Evolutionary conservation across 1,284 basidiomycete genomes (phyloP).

Genomic region (Pyrrhoderma noxium): DNA sequence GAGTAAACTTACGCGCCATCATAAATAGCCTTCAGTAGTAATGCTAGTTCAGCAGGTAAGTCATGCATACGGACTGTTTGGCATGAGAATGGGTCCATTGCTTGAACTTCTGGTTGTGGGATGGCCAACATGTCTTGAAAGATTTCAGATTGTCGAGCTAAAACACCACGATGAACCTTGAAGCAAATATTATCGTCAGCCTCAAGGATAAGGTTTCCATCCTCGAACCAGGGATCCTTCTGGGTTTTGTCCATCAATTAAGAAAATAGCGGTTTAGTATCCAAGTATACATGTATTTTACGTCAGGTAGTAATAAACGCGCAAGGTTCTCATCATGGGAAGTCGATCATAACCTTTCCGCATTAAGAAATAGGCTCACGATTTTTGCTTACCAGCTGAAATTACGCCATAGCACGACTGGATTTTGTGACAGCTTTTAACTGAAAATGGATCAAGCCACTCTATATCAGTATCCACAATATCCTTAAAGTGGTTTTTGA

Average conservation of each 20-base stretch:
- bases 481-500: no score
- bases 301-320: no score
- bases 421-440: no score
- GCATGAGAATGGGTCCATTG: slow-evolving; percentile 28
- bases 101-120: slow-evolving; percentile 31
- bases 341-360: no score
- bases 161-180: slow-evolving; percentile 44
- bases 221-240: slow-evolving; percentile 21
- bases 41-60: slow-evolving; percentile 42
- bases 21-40: slow-evolving; percentile 48
- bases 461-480: no score
- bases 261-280: neutral
- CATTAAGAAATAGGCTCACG: no score
- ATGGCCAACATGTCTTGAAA: slow-evolving; percentile 53
- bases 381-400: no score
- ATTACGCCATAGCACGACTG: no score
- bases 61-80: slow-evolving; percentile 51
- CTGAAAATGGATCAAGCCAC: no score
- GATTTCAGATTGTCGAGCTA: slow-evolving; percentile 52
- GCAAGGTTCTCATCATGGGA: no score
- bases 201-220: slow-evolving; percentile 21
- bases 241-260: neutral
- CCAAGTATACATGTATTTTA: neutral
- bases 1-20: slow-evolving; percentile 44
- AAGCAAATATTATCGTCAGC: slow-evolving; percentile 19